Conservation (phyloP, 176 grass and related monocot genomes). For the Stipa capillata region DNA sequence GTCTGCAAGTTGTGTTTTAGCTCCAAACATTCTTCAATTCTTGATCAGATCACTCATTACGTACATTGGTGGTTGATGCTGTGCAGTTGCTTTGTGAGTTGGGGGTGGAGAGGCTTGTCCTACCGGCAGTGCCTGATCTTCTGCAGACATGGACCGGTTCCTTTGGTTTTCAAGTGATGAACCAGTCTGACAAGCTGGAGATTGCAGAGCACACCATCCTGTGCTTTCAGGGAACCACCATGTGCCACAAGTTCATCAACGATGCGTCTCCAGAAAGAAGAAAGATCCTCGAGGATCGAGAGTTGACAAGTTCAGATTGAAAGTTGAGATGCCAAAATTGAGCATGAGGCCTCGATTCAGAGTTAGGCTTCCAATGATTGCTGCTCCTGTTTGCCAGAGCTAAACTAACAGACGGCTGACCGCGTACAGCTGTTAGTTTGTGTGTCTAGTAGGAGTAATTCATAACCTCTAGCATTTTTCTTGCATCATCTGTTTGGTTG, state of each 20-base stretch:
- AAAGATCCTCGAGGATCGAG: neutral
- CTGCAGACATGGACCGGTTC: constrained; percentile 25
- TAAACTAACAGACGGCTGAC: too few relatives aligned
- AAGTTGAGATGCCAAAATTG: neutral
- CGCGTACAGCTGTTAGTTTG: too few relatives aligned
- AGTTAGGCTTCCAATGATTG: neutral
- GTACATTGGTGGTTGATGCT: neutral
- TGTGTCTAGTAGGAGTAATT: too few relatives aligned
- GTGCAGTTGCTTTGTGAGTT: constrained; percentile 19
- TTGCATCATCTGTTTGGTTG: too few relatives aligned
- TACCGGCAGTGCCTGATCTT: constrained; percentile 39
- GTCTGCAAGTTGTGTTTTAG: neutral
- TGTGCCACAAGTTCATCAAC: constrained; percentile 40
- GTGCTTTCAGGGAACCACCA: constrained; percentile 35
- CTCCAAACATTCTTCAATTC: neutral
- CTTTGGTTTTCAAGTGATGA: constrained; percentile 32
- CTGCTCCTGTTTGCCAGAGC: neutral
- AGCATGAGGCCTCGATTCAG: too few relatives aligned
- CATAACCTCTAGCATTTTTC: too few relatives aligned
- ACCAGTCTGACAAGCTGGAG: neutral
- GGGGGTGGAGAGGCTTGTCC: constrained; percentile 33
- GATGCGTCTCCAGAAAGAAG: neutral
- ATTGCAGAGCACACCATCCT: constrained; percentile 29
- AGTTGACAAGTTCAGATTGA: neutral
- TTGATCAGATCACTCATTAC: neutral